phyloP scores from a whole-genome alignment of 2,329 filamentous ascomycete species.

The Penicillium sp. region DNA sequence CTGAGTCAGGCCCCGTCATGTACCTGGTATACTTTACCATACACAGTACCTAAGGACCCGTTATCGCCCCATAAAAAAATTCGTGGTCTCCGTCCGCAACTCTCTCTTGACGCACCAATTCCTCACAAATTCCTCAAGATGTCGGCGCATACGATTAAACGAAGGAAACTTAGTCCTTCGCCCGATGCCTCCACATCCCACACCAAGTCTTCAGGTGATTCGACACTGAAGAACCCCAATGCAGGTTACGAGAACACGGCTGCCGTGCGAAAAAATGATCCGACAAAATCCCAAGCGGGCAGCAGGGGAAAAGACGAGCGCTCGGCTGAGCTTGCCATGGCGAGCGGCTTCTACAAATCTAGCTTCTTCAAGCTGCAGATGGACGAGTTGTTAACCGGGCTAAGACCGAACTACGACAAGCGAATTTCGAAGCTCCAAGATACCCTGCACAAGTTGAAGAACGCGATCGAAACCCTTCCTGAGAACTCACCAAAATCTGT shows the following conservation, averaged over 20 bases:
- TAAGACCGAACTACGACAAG: constrained; percentile 59
- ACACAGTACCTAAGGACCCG: constrained; percentile 9
- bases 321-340: constrained; percentile 36
- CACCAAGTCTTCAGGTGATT: constrained; percentile 13
- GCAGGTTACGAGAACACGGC: constrained; percentile 33
- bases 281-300: constrained; percentile 17
- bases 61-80: constrained; percentile 22
- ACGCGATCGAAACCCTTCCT: constrained; percentile 56
- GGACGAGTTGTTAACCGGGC: constrained; percentile 59
- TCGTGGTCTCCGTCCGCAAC: constrained; percentile 5
- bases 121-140: constrained; percentile 18
- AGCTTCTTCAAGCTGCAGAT: constrained; percentile 67
- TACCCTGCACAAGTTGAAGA: constrained; percentile 55
- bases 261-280: constrained; percentile 14
- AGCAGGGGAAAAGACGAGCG: constrained; percentile 24
- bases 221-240: constrained; percentile 17
- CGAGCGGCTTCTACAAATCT: constrained; percentile 60
- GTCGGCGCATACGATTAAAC: constrained; percentile 41
- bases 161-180: constrained; percentile 48
- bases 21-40: neutral
- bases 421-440: constrained; percentile 54
- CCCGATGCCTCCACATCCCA: constrained; percentile 12
- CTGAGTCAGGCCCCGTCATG: constrained; percentile 10
- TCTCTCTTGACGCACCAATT: neutral
- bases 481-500: constrained; percentile 53